Percentiles rank a stretch among this genome's conserved stretches.
These are phyloP conservation scores for Phytophthora sp. DNA, from an alignment of 352 stramenopile genomes.

Conservation along the genomic window DNA sequence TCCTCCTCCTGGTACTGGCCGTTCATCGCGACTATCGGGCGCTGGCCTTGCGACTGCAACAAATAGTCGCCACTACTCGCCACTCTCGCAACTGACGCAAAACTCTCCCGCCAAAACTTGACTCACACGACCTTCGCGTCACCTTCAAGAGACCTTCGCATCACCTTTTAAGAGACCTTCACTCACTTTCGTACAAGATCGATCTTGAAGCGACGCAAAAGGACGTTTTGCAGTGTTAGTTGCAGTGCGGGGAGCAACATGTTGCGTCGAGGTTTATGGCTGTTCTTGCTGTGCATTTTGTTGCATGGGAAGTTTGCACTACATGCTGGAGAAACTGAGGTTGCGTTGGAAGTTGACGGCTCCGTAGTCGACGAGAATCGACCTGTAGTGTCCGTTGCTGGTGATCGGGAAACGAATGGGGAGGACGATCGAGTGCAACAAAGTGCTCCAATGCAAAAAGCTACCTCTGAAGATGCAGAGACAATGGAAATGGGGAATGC, in stretches of 20 bases:
- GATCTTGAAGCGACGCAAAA: slow-evolving; percentile 24
- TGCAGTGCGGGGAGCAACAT: background rate
- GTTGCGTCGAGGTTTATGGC: background rate
- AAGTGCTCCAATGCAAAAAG: background rate
- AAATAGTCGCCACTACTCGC: background rate
- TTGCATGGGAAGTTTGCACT: background rate
- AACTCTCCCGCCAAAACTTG: slow-evolving; percentile 29
- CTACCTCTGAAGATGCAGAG: no score
- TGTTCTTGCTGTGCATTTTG: background rate
- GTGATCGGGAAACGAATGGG: background rate
- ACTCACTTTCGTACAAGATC: slow-evolving; percentile 1
- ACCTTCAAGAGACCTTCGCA: no score
- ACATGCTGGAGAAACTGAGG: slow-evolving; percentile 8
- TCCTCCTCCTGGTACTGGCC: slow-evolving; percentile 57
- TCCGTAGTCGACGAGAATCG: slow-evolving; percentile 6
- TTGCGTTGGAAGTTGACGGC: slow-evolving; percentile 16
- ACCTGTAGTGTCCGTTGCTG: background rate
- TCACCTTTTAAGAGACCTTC: slow-evolving; percentile 7
- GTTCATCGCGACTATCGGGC: slow-evolving; percentile 21
- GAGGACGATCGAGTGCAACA: background rate
- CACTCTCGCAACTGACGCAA: background rate
- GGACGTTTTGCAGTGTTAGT: background rate
- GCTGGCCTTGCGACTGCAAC: background rate
- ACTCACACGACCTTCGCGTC: no score
- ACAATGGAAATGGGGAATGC: background rate